Base-by-base conservation (phyloP, 495 filamentous ascomycete species). In the Aspergillus campestris region DNA sequence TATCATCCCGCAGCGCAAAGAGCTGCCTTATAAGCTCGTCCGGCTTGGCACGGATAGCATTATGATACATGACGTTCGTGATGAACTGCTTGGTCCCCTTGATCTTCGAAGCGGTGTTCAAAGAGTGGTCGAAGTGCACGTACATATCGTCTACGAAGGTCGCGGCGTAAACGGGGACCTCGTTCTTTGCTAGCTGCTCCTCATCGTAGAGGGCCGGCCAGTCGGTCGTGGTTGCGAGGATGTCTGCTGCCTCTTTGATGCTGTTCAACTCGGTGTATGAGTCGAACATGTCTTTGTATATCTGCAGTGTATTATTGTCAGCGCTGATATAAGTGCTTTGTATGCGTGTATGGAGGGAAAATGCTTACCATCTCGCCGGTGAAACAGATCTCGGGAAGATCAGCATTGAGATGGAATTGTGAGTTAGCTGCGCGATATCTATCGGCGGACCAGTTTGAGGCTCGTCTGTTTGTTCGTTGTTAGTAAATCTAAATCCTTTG, bases 141-240 rank as follows among this genome's bases (percentile, higher is more conserved):
- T 94, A 96, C 89, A 97, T 95, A 61, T 97, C 91, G 45, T 96
- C 86, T 1, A 87, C 56, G 47, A 82, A 97, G n/a, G 75, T 81
- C 0, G 86, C 86, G 6, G 87, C 82, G 52, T 94, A 96, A 0
- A 96, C 85, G 0, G 92, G 90, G 0, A 96, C 89, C 48, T 83
- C 70, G 55, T 96, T 96, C 50, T 77, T 71, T 6, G 72, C 73
- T 13, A 95, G 72, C 56, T 86, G 80, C 7, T 70, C 72, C 47
- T 80, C 72, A 55, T 92, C 78, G 56, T 94, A 96, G 3, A 97
- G 73, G 2, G 71, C 63, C 1, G 82, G 74, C 91, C 92, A 96
- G 39, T 79, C 75, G 7, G 66, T 56, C 27, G 70, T 69, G 2
- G 69, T 47, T 6, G 91, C 92, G 10, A 97, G 69, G 1, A 80